phyloP scores from a whole-genome alignment of 345 rosid species.

The Syzygium jambos region DNA sequence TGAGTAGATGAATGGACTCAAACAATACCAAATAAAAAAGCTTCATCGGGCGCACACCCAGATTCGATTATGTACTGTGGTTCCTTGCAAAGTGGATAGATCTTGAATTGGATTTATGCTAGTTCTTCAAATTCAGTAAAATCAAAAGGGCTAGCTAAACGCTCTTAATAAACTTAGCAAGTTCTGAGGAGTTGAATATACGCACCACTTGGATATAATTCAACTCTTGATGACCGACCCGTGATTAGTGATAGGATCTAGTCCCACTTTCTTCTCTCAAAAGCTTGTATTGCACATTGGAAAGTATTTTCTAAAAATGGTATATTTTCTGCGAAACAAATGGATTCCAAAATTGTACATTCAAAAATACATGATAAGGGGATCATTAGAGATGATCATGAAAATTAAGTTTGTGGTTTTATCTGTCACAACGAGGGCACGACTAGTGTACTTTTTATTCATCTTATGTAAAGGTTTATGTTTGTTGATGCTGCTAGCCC shows the following conservation, averaged over 20 bases:
- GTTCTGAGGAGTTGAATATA: background rate
- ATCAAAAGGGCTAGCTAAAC: background rate
- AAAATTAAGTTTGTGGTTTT: too few species aligned
- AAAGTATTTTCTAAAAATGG: too few species aligned
- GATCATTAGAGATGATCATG: background rate
- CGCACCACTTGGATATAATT: background rate
- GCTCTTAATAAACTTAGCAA: background rate
- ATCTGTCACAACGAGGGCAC: background rate
- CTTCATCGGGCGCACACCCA: background rate
- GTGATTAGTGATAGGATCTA: background rate
- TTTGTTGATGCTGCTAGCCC: background rate
- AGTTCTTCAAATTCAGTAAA: background rate
- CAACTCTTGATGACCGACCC: background rate
- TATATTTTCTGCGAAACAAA: too few species aligned
- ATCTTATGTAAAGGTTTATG: background rate
- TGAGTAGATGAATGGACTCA: background rate
- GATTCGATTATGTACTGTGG: background rate
- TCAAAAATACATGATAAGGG: background rate
- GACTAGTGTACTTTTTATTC: too few species aligned
- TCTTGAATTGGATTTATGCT: background rate
- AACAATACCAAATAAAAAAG: background rate
- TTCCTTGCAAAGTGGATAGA: background rate
- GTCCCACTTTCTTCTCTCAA: too few species aligned
- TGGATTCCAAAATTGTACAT: background rate
- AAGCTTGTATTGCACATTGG: too few species aligned